Base-by-base conservation (phyloP, 179 eudicot genomes). In the Spinacia oleracea region DNA sequence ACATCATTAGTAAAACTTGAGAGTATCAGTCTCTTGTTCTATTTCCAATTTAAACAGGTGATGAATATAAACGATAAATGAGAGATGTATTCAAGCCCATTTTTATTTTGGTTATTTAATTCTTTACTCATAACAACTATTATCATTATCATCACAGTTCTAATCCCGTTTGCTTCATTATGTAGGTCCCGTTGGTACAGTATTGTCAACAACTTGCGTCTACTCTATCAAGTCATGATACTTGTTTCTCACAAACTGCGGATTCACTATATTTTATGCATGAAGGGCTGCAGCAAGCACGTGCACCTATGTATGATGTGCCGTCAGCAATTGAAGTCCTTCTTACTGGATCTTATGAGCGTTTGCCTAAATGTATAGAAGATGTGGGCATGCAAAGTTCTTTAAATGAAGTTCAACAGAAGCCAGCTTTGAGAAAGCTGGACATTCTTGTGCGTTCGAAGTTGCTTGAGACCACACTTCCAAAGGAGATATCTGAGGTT, bases 271-370 rank as follows among this genome's bases (percentile, higher is more conserved):
- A 85, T 87, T 96, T 94, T 86, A 92, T 94, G 94, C 99, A 96
- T 67, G 98, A 96, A 80, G 91, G 95, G 55, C 87, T 96, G 85
- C 99, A 92, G 80, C 98, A 94, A 89, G 99, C 99, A 68, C 94
- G 99, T 70, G 99, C 99, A 65, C 99, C 99, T 73, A 90, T 92
- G 42, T 96, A 96, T 87, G 99, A 94, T 85, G 99, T 96, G 80
- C 99, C 99, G 53, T 91, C 98, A 62, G 98, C 99, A 8, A 83
- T 89, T 87, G 99, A 96, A 80, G 87, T 96, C 77, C 93, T 96
- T 63, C 95, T 94, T 71, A 90, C 97, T 15, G 99, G 99, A 84
- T 89, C 81, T 67, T 96, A 96, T 83, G 91, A 91, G 66, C 99
- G 98, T 71, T 81, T 96, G 81, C 99, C 99, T 21, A 96, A 94